phyloP scores from a whole-genome alignment of 75 land plant species.

The Chamaecyparis obtusa region DNA sequence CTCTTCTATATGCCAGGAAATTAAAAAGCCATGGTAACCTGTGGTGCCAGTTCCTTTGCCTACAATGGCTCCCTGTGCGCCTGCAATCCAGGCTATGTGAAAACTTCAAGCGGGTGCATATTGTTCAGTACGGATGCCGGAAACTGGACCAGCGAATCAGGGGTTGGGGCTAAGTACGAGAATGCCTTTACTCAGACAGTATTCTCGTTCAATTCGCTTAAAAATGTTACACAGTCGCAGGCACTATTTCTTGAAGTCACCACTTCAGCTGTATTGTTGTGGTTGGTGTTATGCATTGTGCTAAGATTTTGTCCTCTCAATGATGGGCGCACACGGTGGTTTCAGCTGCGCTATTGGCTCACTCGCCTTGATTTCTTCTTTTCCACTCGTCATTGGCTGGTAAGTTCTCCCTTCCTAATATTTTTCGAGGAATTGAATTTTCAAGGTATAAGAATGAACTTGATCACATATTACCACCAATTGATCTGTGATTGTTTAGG shows the following conservation, averaged over 20 bases:
- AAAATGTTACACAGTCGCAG: conserved; percentile 58
- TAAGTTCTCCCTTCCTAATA: neutral
- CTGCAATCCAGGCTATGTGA: conserved; percentile 44
- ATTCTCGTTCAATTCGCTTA: conserved; percentile 40
- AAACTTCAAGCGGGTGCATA: conserved; percentile 17
- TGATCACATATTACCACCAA: neutral
- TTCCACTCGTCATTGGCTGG: conserved; percentile 66
- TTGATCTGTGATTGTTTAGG: neutral
- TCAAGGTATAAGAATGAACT: neutral
- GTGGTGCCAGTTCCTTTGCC: conserved; percentile 38
- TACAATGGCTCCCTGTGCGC: conserved; percentile 51
- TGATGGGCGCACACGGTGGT: conserved; percentile 37
- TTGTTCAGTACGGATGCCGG: conserved; percentile 16
- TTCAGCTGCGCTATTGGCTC: conserved; percentile 56
- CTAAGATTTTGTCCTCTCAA: conserved; percentile 33
- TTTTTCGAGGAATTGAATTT: neutral
- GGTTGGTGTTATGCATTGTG: conserved; percentile 43
- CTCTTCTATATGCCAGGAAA: neutral
- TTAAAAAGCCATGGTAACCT: conserved; percentile 10
- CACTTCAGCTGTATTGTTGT: conserved; percentile 27
- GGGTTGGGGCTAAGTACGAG: conserved; percentile 23
- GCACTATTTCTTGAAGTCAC: conserved; percentile 69
- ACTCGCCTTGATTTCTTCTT: conserved; percentile 53
- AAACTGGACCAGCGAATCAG: neutral
- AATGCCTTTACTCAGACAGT: conserved; percentile 34